These are phyloP conservation scores for Penicillium frequentans DNA, from an alignment of 2,329 filamentous ascomycete genomes.

Conservation along the genomic window DNA sequence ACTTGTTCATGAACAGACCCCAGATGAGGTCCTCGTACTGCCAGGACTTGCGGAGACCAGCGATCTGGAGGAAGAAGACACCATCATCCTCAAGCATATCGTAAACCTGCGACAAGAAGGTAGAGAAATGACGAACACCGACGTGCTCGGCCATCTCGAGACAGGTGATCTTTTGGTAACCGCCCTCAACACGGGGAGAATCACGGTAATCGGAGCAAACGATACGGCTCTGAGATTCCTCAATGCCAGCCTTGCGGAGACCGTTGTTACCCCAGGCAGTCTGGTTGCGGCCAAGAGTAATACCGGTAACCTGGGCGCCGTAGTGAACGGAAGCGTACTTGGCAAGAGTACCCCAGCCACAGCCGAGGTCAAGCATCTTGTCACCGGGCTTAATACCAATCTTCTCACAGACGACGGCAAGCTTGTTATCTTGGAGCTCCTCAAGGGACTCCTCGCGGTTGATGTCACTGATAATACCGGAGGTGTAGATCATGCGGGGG, in stretches of 20 bases:
- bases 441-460: conserved; percentile 87
- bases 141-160: conserved; percentile 99
- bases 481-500: conserved; percentile 98
- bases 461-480: conserved; percentile 86
- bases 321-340: conserved; percentile 93
- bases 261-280: conserved; percentile 95
- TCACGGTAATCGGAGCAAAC: conserved; percentile 98
- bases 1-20: conserved; percentile 99
- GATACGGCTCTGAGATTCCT: conserved; percentile 86
- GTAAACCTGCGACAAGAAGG: conserved; percentile 82
- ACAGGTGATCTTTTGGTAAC: conserved; percentile 94
- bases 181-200: conserved; percentile 73
- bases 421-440: conserved; percentile 96
- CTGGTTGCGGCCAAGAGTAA: conserved; percentile 94
- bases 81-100: conserved; percentile 97
- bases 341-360: conserved; percentile 95
- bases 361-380: conserved; percentile 88
- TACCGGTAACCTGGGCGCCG: conserved; percentile 78
- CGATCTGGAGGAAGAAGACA: conserved; percentile 93
- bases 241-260: conserved; percentile 76
- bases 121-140: conserved; percentile 81
- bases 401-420: conserved; percentile 94
- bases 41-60: conserved; percentile 90
- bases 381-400: conserved; percentile 81
- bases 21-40: conserved; percentile 98